These are phyloP conservation scores for Russula griseocarnosa DNA, from an alignment of 768 basidiomycete species.

Conservation along the genomic window DNA sequence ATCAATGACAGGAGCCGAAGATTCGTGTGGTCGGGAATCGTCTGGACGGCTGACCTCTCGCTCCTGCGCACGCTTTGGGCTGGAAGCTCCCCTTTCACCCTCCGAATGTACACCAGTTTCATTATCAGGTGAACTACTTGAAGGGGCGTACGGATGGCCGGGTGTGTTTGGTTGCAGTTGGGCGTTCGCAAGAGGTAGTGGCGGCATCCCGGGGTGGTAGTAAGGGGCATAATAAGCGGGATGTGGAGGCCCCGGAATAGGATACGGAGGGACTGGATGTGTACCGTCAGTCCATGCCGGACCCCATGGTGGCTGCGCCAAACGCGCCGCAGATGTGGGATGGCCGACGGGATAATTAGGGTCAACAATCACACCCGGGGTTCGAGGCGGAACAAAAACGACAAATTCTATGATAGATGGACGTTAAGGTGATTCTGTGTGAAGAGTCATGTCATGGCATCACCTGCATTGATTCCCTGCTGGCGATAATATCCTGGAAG, in stretches of 20 bases:
- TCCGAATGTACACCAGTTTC: slow-evolving; percentile 11
- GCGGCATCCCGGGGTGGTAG: slow-evolving; percentile 30
- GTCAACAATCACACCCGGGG: slow-evolving; percentile 43
- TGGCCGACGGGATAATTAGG: slow-evolving; percentile 44
- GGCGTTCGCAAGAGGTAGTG: slow-evolving; percentile 29
- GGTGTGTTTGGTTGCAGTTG: slow-evolving; percentile 14
- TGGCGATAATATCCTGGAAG: slow-evolving; percentile 63
- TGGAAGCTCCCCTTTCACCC: slow-evolving; percentile 15
- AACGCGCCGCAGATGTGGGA: slow-evolving; percentile 52
- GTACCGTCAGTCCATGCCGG: slow-evolving; percentile 40
- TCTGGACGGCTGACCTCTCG: slow-evolving; percentile 7
- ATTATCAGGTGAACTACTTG: slow-evolving; percentile 8
- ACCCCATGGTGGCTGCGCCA: slow-evolving; percentile 34
- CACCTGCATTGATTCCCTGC: slow-evolving; percentile 52
- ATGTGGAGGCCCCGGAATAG: slow-evolving; percentile 22
- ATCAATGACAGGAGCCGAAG: slow-evolving; percentile 36
- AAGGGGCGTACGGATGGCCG: slow-evolving; percentile 6
- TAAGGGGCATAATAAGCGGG: slow-evolving; percentile 23
- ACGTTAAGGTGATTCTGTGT: slow-evolving; percentile 7
- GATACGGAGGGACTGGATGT: slow-evolving; percentile 25
- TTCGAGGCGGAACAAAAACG: slow-evolving; percentile 30
- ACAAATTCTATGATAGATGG: slow-evolving; percentile 12
- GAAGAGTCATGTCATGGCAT: slow-evolving; percentile 21
- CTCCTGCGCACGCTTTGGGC: slow-evolving; percentile 19
- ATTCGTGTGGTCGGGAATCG: slow-evolving; percentile 10